Base-by-base conservation (phyloP, 129 eudicot genomes). In the Flaveria sonorensis region DNA sequence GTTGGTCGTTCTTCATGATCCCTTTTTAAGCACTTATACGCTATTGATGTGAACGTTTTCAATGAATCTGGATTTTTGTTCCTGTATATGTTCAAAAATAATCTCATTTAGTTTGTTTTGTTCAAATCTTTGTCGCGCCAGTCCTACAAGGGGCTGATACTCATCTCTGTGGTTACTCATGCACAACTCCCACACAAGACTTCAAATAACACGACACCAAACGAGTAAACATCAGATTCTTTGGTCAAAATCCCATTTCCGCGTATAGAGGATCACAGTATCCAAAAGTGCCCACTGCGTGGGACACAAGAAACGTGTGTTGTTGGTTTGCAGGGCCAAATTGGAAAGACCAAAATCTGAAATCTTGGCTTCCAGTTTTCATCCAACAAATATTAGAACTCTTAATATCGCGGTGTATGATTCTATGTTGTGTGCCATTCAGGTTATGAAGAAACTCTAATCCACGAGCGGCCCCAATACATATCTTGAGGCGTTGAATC, bases 191-290 rank as follows among this genome's bases (percentile, higher is more conserved):
- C 68, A 57, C 77, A 73, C 19, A 73, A 6, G 3, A 39, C 68
- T 56, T 73, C 77, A 40, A 73, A 73, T 14, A 73, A 57, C 42
- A 73, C 77, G 15, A 59, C 77, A 7, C 77, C 77, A 57, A 73
- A 73, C 13, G 77, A 71, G 76, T 71, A 71, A 16, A 71, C 76
- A 19, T 52, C 75, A 0, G 76, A 71, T 36, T 70, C 61, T 70
- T 70, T 70, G 26, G 74, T 48, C 20, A 70, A 16, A 70, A 7
- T 7, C 74, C 64, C 61, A 24, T 48, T 1, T 28, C 18, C 0
- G 15, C 26, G n/a, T 71, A 71, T 16, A 50, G 2, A 16, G 75
- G 75, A 71, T 71, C 75, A 9, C 26, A 10, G 2, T 71, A 71
- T 16, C 75, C 75, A 3, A 1, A 7, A 6, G 77, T 53, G 48